phyloP scores from a whole-genome alignment of 2,329 filamentous ascomycete genomes.

The Neofusicoccum parvum region DNA sequence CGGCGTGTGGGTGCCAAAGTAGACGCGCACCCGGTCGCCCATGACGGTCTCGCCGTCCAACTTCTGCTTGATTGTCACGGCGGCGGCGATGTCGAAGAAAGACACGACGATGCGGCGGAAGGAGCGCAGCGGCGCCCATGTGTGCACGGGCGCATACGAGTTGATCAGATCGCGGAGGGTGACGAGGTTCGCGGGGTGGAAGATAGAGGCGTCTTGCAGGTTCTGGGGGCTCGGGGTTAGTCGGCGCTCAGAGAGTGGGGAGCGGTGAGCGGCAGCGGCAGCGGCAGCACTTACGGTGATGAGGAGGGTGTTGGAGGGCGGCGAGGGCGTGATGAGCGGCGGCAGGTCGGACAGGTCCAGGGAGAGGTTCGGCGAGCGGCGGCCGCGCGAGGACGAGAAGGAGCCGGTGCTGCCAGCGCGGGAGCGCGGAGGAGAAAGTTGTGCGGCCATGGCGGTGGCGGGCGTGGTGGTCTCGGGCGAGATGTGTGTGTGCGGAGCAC shows the following conservation, averaged over 20 bases:
- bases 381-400: slow-evolving; percentile 29
- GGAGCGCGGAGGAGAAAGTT: slow-evolving; percentile 18
- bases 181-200: slow-evolving; percentile 72
- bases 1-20: slow-evolving; percentile 42
- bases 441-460: slow-evolving; percentile 30
- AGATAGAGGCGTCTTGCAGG: slow-evolving; percentile 72
- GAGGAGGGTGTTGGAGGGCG: slow-evolving; percentile 80
- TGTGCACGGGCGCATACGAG: slow-evolving; percentile 70
- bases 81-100: slow-evolving; percentile 70
- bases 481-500: neutral
- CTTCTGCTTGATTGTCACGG: slow-evolving; percentile 69
- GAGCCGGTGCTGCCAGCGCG: slow-evolving; percentile 26
- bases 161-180: slow-evolving; percentile 72
- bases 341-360: slow-evolving; percentile 76
- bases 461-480: neutral
- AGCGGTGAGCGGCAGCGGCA: neutral
- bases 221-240: slow-evolving; percentile 48
- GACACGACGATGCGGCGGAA: slow-evolving; percentile 81
- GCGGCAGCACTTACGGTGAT: slow-evolving; percentile 59
- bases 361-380: slow-evolving; percentile 56
- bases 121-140: slow-evolving; percentile 78
- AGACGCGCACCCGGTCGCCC: slow-evolving; percentile 55
- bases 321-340: slow-evolving; percentile 68
- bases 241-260: slow-evolving; percentile 14
- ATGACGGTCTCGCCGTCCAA: slow-evolving; percentile 76